These are phyloP conservation scores for Arabis alpina DNA, from an alignment of 345 rosid species.

Conservation along the genomic window DNA sequence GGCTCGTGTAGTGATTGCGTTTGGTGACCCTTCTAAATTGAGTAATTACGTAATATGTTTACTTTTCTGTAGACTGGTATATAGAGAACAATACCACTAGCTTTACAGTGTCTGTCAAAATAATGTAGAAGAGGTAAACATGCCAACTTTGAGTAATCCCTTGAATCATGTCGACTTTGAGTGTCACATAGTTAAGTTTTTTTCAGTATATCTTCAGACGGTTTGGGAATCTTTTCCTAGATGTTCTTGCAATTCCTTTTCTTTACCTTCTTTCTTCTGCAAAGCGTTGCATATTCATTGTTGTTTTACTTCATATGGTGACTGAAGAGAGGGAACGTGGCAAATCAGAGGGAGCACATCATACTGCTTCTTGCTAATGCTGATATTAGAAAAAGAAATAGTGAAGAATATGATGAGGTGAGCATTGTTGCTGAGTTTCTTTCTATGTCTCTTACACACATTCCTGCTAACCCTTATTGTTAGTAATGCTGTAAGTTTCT, in stretches of 20 bases:
- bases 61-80: not conserved
- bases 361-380: constrained; percentile 88
- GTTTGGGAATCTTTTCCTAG: not conserved
- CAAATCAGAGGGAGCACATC: constrained; percentile 97
- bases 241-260: constrained; percentile 11
- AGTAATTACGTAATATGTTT: not conserved
- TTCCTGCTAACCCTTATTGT: constrained; percentile 17
- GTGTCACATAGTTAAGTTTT: not conserved
- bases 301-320: constrained; percentile 35
- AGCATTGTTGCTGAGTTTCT: constrained; percentile 11
- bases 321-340: constrained; percentile 91
- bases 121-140: not conserved
- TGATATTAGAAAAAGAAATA: constrained; percentile 59
- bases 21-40: not conserved
- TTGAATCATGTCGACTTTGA: not conserved
- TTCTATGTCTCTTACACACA: constrained; percentile 11
- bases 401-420: constrained; percentile 55
- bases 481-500: constrained; percentile 42
- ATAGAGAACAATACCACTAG: not conserved
- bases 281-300: constrained; percentile 3
- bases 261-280: constrained; percentile 13
- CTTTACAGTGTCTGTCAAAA: not conserved
- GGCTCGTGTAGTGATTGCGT: constrained; percentile 3
- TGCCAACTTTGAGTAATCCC: not conserved
- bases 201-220: constrained; percentile 5